Evolutionary conservation across 2,329 filamentous ascomycete species (phyloP).

Genomic region (Lasiodiplodia sp.): DNA sequence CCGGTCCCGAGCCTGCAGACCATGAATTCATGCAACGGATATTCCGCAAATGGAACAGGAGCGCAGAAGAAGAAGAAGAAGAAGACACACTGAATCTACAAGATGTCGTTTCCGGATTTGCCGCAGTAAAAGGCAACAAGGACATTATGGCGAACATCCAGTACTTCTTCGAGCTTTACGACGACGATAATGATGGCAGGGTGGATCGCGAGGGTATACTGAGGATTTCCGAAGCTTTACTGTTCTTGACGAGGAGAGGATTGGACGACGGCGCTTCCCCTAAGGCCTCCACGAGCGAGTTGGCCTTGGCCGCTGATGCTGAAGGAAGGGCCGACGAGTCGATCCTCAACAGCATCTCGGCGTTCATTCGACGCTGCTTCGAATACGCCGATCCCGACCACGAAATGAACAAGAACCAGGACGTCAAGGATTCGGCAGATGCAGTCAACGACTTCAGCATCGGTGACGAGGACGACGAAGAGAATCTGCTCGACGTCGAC

Average conservation of each 20-base stretch:
- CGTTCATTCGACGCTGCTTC: conserved; percentile 95
- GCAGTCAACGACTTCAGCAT: conserved; percentile 72
- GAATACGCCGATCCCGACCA: conserved; percentile 97
- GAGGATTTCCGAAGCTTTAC: conserved; percentile 88
- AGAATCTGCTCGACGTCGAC: conserved; percentile 66
- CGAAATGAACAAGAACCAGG: conserved; percentile 55
- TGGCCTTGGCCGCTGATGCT: conserved; percentile 47
- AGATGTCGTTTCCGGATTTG: conserved; percentile 89
- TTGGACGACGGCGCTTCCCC: conserved; percentile 77
- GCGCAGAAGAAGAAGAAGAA: conserved; percentile 69
- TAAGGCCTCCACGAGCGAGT: conserved; percentile 64
- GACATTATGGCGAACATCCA: conserved; percentile 98
- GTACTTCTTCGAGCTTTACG: conserved; percentile 97
- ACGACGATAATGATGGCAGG: conserved; percentile 87
- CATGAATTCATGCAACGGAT: conserved; percentile 93
- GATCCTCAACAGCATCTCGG: conserved; percentile 91
- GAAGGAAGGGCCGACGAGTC: conserved; percentile 68
- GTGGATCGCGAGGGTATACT: conserved; percentile 96
- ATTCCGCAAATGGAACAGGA: conserved; percentile 87
- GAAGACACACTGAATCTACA: conserved; percentile 83
- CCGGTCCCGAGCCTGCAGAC: conserved; percentile 76
- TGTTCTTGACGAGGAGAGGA: conserved; percentile 90
- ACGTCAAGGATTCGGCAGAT: conserved; percentile 43
- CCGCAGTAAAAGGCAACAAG: conserved; percentile 87
- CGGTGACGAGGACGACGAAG: conserved; percentile 68